These are phyloP conservation scores for Candida wancherniae DNA, from an alignment of 805 yeast genomes.

Conservation along the genomic window DNA sequence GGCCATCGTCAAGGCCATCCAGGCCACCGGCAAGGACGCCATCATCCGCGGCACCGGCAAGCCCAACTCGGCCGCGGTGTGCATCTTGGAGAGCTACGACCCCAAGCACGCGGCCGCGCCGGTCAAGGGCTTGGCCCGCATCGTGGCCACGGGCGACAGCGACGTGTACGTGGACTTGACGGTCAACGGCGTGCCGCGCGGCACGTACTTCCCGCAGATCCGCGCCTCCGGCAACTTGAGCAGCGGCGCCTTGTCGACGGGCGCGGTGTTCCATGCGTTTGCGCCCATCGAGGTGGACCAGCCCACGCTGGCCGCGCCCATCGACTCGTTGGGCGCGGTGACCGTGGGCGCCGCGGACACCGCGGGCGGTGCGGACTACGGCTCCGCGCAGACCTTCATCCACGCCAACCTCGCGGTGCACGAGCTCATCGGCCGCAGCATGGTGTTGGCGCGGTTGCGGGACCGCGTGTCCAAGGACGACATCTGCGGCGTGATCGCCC, in stretches of 20 bases:
- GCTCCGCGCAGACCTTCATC: conserved; percentile 35
- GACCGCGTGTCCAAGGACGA: conserved; percentile 40
- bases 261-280: conserved; percentile 44
- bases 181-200: conserved; percentile 63
- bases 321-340: conserved; percentile 34
- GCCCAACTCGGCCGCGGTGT: conserved; percentile 86
- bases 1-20: conserved; percentile 60
- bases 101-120: conserved; percentile 45
- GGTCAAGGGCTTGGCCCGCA: conserved; percentile 82
- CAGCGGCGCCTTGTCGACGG: conserved; percentile 64
- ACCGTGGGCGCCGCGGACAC: conserved; percentile 9
- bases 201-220: conserved; percentile 65
- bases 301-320: conserved; percentile 23
- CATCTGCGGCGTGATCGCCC: conserved; percentile 83
- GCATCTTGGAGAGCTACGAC: conserved; percentile 74
- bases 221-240: conserved; percentile 73
- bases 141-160: conserved; percentile 58
- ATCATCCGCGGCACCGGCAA: conserved; percentile 88
- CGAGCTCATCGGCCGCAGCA: conserved; percentile 68
- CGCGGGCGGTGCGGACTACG: conserved; percentile 13
- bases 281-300: conserved; percentile 32
- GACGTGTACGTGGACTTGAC: conserved; percentile 72
- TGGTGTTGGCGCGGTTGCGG: conserved; percentile 41
- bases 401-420: conserved; percentile 44
- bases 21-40: conserved; percentile 77